Evolutionary conservation across 768 basidiomycete species (phyloP).

Genomic region (Filobasidium wieringae): DNA sequence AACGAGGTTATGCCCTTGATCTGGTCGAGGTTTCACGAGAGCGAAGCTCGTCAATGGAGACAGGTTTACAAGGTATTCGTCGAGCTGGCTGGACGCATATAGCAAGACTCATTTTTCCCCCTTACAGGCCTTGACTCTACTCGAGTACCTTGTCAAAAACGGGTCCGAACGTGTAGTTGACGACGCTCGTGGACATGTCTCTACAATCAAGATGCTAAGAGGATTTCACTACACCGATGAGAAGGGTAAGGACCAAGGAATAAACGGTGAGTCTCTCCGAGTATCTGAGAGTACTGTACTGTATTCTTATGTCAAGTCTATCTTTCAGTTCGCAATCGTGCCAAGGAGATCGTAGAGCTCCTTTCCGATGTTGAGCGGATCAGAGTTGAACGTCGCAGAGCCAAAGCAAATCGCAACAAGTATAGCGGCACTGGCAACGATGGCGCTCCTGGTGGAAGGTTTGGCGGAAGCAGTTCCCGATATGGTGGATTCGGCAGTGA

Average conservation of each 20-base stretch:
- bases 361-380: constrained; percentile 84
- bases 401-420: constrained; percentile 79
- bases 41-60: constrained; percentile 95
- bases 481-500: constrained; percentile 65
- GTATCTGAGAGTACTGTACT: neutral
- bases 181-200: constrained; percentile 85
- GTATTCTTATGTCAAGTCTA: too few species aligned
- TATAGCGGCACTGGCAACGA: constrained; percentile 81
- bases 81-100: neutral
- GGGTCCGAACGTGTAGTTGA: constrained; percentile 97
- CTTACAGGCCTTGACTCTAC: constrained; percentile 68
- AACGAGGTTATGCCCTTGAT: constrained; percentile 99
- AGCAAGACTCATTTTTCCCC: neutral
- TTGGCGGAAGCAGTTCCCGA: constrained; percentile 50
- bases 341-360: constrained; percentile 83
- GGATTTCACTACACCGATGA: constrained; percentile 99
- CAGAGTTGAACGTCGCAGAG: constrained; percentile 76
- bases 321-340: constrained; percentile 88
- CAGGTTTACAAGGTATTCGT: constrained; percentile 85
- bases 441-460: constrained; percentile 35
- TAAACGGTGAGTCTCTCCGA: constrained; percentile 75
- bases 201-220: constrained; percentile 91
- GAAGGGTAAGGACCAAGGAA: constrained; percentile 94
- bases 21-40: constrained; percentile 52
- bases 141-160: constrained; percentile 93